A percentile compares a stretch with the other conserved stretches of the same genome.
Evolutionary conservation across 176 grass and related monocot genomes (phyloP).

Genomic region (Triticum urartu): DNA sequence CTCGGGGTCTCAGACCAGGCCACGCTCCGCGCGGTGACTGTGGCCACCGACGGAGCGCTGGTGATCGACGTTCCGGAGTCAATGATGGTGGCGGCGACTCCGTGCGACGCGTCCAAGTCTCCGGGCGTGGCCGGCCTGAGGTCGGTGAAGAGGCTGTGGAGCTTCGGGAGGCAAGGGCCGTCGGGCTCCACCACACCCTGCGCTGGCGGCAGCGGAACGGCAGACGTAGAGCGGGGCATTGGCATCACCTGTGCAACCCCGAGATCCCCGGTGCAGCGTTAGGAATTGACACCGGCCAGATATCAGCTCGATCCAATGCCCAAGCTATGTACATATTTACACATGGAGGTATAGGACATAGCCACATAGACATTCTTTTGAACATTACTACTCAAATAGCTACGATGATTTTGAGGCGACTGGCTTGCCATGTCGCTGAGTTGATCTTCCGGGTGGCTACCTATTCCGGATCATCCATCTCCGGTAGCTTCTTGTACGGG

Average conservation of each 20-base stretch:
- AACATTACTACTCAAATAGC: no score
- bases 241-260: not conserved
- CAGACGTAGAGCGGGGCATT: not conserved
- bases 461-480: no score
- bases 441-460: no score
- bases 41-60: constrained; percentile 12
- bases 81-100: constrained; percentile 14
- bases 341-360: no score
- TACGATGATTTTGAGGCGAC: no score
- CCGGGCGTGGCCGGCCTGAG: not conserved
- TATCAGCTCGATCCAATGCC: no score
- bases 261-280: not conserved
- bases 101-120: constrained; percentile 20
- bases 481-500: no score
- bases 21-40: not conserved
- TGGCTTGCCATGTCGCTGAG: no score
- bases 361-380: no score
- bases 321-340: not conserved
- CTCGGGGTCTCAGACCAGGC: not conserved
- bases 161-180: constrained; percentile 36
- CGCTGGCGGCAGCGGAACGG: not conserved
- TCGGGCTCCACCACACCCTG: not conserved
- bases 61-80: constrained; percentile 66
- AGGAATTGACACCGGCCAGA: no score
- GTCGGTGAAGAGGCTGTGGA: constrained; percentile 32